Percentiles rank a stretch among this genome's conserved stretches.
Conservation (phyloP, 2,329 filamentous ascomycete species). For the Tolypocladium paradoxum region DNA sequence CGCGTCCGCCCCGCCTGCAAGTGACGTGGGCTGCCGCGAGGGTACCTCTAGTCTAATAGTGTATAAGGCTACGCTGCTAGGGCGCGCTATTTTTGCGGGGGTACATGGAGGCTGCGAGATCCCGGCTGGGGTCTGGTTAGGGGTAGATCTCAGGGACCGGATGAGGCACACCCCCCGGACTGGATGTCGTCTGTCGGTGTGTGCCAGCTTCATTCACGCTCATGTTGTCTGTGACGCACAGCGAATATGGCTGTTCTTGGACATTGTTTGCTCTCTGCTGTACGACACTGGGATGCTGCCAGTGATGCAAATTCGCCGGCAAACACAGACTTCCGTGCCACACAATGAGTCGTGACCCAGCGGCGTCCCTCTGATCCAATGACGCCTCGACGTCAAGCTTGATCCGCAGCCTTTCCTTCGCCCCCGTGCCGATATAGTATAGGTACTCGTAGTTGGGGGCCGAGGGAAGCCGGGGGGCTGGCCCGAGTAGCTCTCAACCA, state of each 20-base stretch:
- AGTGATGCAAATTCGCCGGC: background rate
- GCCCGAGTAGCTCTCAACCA: background rate
- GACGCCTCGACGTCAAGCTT: background rate
- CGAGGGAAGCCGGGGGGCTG: background rate
- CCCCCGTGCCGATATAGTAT: background rate
- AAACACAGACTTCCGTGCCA: background rate
- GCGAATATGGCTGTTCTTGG: background rate
- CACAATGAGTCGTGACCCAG: background rate
- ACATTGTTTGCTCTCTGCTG: background rate
- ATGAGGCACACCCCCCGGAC: background rate
- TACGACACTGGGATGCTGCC: background rate
- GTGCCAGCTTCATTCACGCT: background rate
- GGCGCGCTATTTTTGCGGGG: background rate
- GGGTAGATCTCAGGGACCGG: background rate
- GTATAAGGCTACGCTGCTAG: rapidly evolving
- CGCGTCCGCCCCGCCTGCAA: background rate
- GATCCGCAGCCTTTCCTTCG: background rate
- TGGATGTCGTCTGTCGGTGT: background rate
- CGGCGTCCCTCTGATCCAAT: background rate
- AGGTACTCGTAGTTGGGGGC: too few species aligned
- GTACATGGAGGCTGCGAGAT: background rate
- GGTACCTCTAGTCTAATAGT: background rate
- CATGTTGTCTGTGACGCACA: background rate
- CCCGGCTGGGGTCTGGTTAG: background rate
- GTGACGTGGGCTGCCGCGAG: background rate